These are phyloP conservation scores for Yamadazyma kanchanaburiensis DNA, from an alignment of 1,139 yeast species.

Conservation along the genomic window DNA sequence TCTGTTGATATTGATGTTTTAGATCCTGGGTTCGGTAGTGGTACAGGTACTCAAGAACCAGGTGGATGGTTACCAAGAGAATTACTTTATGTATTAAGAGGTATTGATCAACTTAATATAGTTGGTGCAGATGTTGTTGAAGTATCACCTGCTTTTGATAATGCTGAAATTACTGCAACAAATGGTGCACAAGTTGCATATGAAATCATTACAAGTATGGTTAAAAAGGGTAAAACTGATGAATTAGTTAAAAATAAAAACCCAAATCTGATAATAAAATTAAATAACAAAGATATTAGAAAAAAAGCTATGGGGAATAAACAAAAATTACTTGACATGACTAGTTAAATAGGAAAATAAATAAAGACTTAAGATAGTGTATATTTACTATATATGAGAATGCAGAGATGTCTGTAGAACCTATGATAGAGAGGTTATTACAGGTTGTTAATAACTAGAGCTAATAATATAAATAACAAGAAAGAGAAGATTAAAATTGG, in stretches of 20 bases:
- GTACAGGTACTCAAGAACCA: constrained; percentile 81
- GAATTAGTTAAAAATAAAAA: constrained; percentile 3
- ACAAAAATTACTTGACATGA: constrained; percentile 6
- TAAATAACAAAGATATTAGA: constrained; percentile 3
- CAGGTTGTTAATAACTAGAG: constrained; percentile 6
- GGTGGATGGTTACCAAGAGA: constrained; percentile 85
- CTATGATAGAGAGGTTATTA: constrained; percentile 7
- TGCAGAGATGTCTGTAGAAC: constrained; percentile 14
- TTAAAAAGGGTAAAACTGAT: constrained; percentile 46
- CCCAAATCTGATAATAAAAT: constrained; percentile 1
- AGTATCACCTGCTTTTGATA: constrained; percentile 72
- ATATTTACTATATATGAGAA: constrained; percentile 6
- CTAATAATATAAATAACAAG: constrained; percentile 7
- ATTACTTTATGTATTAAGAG: constrained; percentile 57
- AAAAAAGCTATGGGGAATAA: constrained; percentile 6
- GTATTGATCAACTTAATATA: constrained; percentile 53
- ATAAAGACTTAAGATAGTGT: too few relatives aligned
- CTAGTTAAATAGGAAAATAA: too few relatives aligned
- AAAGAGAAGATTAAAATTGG: constrained; percentile 31
- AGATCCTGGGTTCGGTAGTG: constrained; percentile 79
- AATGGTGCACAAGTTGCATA: constrained; percentile 76
- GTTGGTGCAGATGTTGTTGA: constrained; percentile 82
- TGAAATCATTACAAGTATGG: constrained; percentile 71
- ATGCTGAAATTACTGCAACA: constrained; percentile 68
- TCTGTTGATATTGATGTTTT: constrained; percentile 79